phyloP scores from a whole-genome alignment of 345 rosid species.

The Abelmoschus esculentus region DNA sequence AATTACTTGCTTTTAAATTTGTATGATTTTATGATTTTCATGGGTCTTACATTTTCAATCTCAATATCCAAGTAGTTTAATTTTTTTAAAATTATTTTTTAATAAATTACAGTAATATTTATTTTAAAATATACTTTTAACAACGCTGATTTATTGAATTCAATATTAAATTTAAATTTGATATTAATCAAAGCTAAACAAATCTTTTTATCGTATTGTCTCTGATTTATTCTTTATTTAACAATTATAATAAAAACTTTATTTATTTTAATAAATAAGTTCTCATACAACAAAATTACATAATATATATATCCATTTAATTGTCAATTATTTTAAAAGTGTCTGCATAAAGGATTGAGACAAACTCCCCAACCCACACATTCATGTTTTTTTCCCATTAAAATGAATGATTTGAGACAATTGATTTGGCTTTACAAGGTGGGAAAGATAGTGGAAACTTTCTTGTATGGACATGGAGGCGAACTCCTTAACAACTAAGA shows the following conservation, averaged over 20 bases:
- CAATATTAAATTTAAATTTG: no score
- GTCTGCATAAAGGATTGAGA: neutral
- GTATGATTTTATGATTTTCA: neutral
- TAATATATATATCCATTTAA: neutral
- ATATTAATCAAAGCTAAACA: no score
- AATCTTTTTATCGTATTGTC: no score
- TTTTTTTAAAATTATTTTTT: no score
- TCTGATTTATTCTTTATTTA: no score
- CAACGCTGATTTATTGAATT: no score
- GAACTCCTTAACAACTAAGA: constrained; percentile 19
- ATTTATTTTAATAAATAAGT: no score
- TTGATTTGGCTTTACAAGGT: constrained; percentile 4
- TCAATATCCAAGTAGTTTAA: no score
- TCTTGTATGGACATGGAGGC: neutral
- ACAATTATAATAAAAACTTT: no score
- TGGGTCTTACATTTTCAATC: no score
- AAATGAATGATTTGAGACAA: neutral
- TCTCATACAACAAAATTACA: neutral
- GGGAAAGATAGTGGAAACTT: constrained; percentile 17
- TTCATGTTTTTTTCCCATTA: neutral
- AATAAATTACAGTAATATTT: no score
- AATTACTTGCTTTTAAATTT: neutral
- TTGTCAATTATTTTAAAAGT: neutral
- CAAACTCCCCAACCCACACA: neutral
- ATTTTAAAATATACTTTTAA: no score